phyloP scores from a whole-genome alignment of 129 eudicot genomes.

The Tagetes erecta region DNA sequence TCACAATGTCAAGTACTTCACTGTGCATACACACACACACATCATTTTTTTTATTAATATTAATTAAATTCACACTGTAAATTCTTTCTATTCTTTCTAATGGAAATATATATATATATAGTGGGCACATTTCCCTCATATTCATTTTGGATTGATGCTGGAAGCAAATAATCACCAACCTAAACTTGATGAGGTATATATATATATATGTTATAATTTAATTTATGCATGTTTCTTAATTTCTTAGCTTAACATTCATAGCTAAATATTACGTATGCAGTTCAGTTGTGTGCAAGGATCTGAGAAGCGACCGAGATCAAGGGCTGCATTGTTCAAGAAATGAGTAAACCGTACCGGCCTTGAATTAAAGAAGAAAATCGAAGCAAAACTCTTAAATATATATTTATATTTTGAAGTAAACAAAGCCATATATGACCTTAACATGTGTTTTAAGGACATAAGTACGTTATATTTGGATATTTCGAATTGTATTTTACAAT shows the following conservation, averaged over 20 bases:
- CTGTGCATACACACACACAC: background rate
- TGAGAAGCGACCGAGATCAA: slow-evolving; percentile 45
- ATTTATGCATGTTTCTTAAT: background rate
- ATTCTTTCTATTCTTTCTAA: background rate
- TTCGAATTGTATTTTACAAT: slow-evolving; percentile 16
- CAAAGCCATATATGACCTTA: slow-evolving; percentile 22
- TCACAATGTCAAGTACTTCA: slow-evolving; percentile 16
- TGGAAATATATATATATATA: background rate
- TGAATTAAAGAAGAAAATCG: slow-evolving; percentile 9
- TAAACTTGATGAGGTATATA: slow-evolving; percentile 53
- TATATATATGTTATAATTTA: background rate
- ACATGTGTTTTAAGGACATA: slow-evolving; percentile 33
- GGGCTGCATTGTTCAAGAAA: slow-evolving; percentile 48
- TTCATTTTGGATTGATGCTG: slow-evolving; percentile 85
- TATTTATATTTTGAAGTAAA: slow-evolving; percentile 38
- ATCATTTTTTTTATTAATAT: background rate
- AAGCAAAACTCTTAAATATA: slow-evolving; percentile 21
- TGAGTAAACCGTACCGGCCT: slow-evolving; percentile 24
- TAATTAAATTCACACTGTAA: background rate
- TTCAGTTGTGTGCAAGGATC: slow-evolving; percentile 33
- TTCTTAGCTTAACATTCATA: background rate
- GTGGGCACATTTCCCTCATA: slow-evolving; percentile 99
- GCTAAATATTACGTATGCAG: background rate
- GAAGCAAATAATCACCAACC: slow-evolving; percentile 62
- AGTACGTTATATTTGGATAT: slow-evolving; percentile 19